Conservation (phyloP, 768 basidiomycete genomes). For the Coprinopsis cinerea region DNA sequence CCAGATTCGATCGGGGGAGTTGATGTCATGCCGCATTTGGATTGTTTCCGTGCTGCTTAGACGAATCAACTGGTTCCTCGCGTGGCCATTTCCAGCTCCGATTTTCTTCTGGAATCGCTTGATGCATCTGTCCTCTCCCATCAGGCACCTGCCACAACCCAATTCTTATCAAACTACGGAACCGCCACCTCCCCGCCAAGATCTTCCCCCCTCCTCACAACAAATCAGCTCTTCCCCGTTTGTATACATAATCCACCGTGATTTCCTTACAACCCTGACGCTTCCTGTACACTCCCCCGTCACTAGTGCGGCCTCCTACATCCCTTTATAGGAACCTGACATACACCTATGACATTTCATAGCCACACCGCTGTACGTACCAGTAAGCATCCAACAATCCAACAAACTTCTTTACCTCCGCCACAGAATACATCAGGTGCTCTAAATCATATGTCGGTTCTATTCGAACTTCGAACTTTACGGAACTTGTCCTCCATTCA, state of each 20-base stretch:
- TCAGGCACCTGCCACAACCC: not conserved
- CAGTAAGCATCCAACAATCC: not conserved
- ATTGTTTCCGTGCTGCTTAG: conserved; percentile 41
- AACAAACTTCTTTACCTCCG: not conserved
- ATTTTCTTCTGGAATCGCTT: conserved; percentile 39
- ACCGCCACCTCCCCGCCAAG: not conserved
- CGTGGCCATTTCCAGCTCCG: conserved; percentile 24
- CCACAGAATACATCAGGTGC: not conserved
- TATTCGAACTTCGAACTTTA: not conserved
- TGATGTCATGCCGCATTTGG: conserved; percentile 38
- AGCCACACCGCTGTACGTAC: not conserved
- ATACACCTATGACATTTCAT: not conserved
- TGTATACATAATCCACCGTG: not conserved
- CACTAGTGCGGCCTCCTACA: too few relatives aligned
- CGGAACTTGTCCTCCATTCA: too few relatives aligned
- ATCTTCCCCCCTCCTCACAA: too few relatives aligned
- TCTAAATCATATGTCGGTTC: not conserved
- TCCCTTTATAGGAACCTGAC: too few relatives aligned
- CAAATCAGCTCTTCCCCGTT: not conserved
- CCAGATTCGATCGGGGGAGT: conserved; percentile 38
- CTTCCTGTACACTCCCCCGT: not conserved
- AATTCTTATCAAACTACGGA: not conserved
- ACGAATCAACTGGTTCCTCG: conserved; percentile 27
- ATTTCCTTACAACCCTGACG: not conserved
- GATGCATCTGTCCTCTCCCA: conserved; percentile 14